phyloP scores from a whole-genome alignment of 2,329 filamentous ascomycete genomes.

The Pyrenophora tritici-repentis region DNA sequence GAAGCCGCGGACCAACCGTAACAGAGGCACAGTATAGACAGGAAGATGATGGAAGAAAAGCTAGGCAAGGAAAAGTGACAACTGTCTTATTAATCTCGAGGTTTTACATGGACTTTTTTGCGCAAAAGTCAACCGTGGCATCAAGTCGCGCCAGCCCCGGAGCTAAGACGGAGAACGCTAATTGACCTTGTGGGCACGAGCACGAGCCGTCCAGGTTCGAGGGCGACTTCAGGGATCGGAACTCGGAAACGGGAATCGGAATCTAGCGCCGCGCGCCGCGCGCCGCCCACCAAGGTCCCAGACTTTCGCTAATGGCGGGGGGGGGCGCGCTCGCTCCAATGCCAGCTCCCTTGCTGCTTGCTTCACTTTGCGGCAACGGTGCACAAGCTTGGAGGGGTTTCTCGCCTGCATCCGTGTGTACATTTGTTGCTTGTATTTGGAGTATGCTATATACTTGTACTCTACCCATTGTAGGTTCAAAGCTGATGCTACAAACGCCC shows the following conservation, averaged over 20 bases:
- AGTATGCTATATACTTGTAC: no score
- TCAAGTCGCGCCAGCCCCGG: constrained; percentile 25
- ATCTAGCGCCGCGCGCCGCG: constrained; percentile 3
- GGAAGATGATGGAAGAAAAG: not conserved
- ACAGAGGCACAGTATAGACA: not conserved
- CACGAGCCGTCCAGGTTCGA: constrained; percentile 6
- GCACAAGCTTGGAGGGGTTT: no score
- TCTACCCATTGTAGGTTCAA: no score
- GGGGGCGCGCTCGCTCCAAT: no score
- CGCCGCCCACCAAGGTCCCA: not conserved
- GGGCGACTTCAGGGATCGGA: constrained; percentile 14
- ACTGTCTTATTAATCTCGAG: not conserved
- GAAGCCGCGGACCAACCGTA: no score
- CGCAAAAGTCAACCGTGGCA: constrained; percentile 35
- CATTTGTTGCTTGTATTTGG: not conserved
- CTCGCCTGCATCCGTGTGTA: no score
- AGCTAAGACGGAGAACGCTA: constrained; percentile 36
- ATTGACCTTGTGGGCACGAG: not conserved
- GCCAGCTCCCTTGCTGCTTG: no score
- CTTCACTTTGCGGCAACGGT: no score
- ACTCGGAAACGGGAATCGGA: not conserved
- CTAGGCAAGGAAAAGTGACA: constrained; percentile 8
- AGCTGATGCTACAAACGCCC: not conserved
- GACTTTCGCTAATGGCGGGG: no score
- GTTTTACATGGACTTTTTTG: not conserved